phyloP scores from a whole-genome alignment of 257 asterid genomes.

The Henckelia pumila region DNA sequence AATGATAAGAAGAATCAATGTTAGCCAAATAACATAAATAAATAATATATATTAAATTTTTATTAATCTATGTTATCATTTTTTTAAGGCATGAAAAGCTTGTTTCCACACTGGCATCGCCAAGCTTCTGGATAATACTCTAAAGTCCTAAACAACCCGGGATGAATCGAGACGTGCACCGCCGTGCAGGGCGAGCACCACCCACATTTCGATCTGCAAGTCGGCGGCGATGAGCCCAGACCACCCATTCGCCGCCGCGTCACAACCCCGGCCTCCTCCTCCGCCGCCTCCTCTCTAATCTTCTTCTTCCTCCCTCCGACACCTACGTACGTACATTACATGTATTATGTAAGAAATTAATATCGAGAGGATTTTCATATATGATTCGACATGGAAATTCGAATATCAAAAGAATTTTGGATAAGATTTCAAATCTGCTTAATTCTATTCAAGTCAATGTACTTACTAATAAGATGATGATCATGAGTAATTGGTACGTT shows the following conservation, averaged over 20 bases:
- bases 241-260: slow-evolving; percentile 48
- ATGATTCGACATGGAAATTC: no score
- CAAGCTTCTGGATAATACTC: slow-evolving; percentile 95
- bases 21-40: no score
- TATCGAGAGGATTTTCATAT: no score
- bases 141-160: slow-evolving; percentile 56
- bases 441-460: no score
- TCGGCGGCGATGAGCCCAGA: slow-evolving; percentile 80
- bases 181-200: slow-evolving; percentile 67
- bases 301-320: slow-evolving; percentile 34
- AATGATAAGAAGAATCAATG: no score
- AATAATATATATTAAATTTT: no score
- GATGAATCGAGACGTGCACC: slow-evolving; percentile 81
- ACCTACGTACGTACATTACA: slow-evolving; percentile 24
- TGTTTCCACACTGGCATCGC: slow-evolving; percentile 86
- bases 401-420: no score
- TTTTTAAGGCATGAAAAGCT: slow-evolving; percentile 64
- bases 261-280: no score
- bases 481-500: no score
- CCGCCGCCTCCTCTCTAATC: slow-evolving; percentile 29
- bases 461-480: slow-evolving; percentile 46
- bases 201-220: slow-evolving; percentile 82
- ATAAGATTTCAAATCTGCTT: no score
- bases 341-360: no score
- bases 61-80: no score